Percentiles rank a stretch among this genome's conserved stretches.
These are phyloP conservation scores for Malbranchea cinnamomea DNA, from an alignment of 2,329 filamentous ascomycete genomes.

Conservation along the genomic window DNA sequence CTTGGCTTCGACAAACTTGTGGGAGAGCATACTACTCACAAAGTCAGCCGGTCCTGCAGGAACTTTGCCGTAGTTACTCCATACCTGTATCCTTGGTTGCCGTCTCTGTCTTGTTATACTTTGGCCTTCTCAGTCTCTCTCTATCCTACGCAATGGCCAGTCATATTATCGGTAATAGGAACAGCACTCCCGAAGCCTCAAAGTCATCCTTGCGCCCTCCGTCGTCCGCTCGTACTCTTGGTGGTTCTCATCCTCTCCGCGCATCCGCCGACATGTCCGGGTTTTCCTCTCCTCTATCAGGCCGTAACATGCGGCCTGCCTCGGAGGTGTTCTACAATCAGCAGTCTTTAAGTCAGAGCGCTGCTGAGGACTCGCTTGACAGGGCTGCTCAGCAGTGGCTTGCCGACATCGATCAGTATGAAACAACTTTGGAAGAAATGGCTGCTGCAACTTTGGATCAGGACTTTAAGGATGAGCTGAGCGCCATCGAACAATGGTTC, in stretches of 20 bases:
- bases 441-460: constrained; percentile 95
- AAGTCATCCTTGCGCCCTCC: constrained; percentile 71
- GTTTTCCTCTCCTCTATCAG: constrained; percentile 55
- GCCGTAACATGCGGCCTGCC: constrained; percentile 72
- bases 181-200: constrained; percentile 88
- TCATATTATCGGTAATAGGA: constrained; percentile 66
- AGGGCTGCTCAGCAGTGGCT: constrained; percentile 97
- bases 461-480: constrained; percentile 98
- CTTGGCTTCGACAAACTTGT: not conserved
- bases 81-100: constrained; percentile 17
- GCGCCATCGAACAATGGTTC: constrained; percentile 99
- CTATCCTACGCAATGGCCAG: constrained; percentile 37
- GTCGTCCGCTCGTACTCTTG: constrained; percentile 65
- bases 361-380: constrained; percentile 72
- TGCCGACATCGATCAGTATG: constrained; percentile 95
- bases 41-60: constrained; percentile 70
- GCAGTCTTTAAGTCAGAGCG: constrained; percentile 51
- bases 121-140: constrained; percentile 3
- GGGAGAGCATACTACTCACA: no score
- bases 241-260: constrained; percentile 70
- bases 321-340: constrained; percentile 87
- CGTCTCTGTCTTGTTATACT: constrained; percentile 2
- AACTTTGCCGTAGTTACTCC: constrained; percentile 34
- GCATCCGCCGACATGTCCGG: constrained; percentile 92
- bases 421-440: constrained; percentile 98